A percentile compares a stretch with the other conserved stretches of the same genome.
Evolutionary conservation across 768 basidiomycete species (phyloP).

Genomic region (Trametes elegans): DNA sequence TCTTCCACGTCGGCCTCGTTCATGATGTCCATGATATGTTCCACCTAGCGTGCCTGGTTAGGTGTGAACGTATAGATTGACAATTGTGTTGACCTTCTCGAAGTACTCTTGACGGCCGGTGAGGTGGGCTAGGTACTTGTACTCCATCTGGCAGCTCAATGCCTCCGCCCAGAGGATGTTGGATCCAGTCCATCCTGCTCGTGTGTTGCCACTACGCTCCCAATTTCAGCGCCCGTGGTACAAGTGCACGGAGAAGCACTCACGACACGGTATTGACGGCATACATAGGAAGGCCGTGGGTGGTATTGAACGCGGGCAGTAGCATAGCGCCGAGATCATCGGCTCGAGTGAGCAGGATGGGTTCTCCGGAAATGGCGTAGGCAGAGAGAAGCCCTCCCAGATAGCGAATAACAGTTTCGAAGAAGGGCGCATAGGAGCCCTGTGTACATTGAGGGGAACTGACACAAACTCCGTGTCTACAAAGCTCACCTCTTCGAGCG

Average conservation of each 20-base stretch:
- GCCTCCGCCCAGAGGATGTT: constrained; percentile 63
- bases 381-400: constrained; percentile 86
- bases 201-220: constrained; percentile 43
- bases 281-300: constrained; percentile 69
- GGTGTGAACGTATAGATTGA: neutral
- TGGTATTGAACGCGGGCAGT: constrained; percentile 68
- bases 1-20: constrained; percentile 20
- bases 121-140: constrained; percentile 79
- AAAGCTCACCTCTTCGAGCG: constrained; percentile 38
- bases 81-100: constrained; percentile 45
- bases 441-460: neutral
- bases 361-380: constrained; percentile 69
- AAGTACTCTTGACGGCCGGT: constrained; percentile 69
- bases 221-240: neutral
- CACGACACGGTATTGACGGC: constrained; percentile 66
- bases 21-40: constrained; percentile 49
- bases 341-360: constrained; percentile 62
- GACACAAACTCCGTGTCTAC: constrained; percentile 5
- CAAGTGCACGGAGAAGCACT: constrained; percentile 12
- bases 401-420: constrained; percentile 86
- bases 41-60: constrained; percentile 35
- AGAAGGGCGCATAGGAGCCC: constrained; percentile 51
- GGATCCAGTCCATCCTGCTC: constrained; percentile 35
- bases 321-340: constrained; percentile 76
- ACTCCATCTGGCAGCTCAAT: constrained; percentile 81